Conservation (phyloP, 495 filamentous ascomycete genomes). For the Cenococcum geophilum region DNA sequence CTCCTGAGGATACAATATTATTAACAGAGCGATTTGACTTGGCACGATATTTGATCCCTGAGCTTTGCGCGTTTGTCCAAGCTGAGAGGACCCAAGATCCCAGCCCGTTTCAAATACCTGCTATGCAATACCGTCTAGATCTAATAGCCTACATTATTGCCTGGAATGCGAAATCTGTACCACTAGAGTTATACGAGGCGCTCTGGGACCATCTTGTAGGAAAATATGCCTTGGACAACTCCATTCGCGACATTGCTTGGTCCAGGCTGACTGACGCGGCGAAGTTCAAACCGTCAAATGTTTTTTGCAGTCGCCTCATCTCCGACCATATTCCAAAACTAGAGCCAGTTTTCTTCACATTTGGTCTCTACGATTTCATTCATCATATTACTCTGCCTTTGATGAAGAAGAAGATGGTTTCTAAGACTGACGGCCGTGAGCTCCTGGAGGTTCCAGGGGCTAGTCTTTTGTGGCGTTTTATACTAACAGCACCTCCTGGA, state of each 20-base stretch:
- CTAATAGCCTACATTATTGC: slow-evolving; percentile 14
- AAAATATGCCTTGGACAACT: slow-evolving; percentile 44
- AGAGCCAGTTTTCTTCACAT: slow-evolving; percentile 58
- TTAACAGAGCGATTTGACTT: slow-evolving; percentile 18
- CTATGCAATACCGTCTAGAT: slow-evolving; percentile 24
- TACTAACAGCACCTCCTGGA: slow-evolving; percentile 61
- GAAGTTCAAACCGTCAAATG: slow-evolving; percentile 5
- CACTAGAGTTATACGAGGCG: slow-evolving; percentile 12
- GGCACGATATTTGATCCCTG: slow-evolving; percentile 26
- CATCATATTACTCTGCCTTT: slow-evolving; percentile 42
- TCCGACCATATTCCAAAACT: slow-evolving; percentile 59
- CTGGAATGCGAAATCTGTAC: slow-evolving; percentile 14
- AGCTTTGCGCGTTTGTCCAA: slow-evolving; percentile 30
- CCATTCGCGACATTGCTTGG: slow-evolving; percentile 60
- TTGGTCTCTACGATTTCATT: slow-evolving; percentile 61
- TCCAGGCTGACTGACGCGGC: slow-evolving; percentile 22
- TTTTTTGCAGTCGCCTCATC: slow-evolving; percentile 61
- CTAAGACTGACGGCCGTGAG: slow-evolving; percentile 32
- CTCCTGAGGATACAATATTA: slow-evolving; percentile 9
- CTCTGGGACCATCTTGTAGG: slow-evolving; percentile 31
- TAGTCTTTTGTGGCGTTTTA: slow-evolving; percentile 78
- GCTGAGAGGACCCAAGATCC: slow-evolving; percentile 1
- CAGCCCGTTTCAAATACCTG: background rate
- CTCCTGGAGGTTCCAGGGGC: slow-evolving; percentile 54
- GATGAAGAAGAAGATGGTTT: background rate